Evolutionary conservation across 176 grass and related monocot species (phyloP), one percentile per base, ranked within the genome.

Genomic region (Juncus effusus): DNA sequence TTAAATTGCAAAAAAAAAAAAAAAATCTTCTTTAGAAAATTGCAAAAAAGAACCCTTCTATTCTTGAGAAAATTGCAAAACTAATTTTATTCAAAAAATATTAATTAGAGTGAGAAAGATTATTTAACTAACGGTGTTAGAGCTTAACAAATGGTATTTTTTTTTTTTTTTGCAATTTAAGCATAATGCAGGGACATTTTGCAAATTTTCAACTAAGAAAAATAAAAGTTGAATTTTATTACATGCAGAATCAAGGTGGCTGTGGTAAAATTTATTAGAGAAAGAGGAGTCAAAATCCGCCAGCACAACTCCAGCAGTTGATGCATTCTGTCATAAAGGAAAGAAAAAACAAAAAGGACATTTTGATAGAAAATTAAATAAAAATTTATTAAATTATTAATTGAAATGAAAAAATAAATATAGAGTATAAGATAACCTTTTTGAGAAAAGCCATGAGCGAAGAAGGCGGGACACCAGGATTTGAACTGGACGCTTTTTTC

Each of bases 381-480:
- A 56, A 51, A 61, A 11, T 61, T 45, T 7, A 28, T 15, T 56
- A 28, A 55, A 54, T 50, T 41, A 75, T 38, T 3, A 52, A 47
- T 12, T 28, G 64, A 58, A 28, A 47, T 55, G 1, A 65, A 63
- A 67, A 59, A 63, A 3, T 4, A 13, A 55, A 42, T 42, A 37
- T 49, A 67, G 58, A 77, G 59, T 61, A 79, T 60, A 65, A 15
- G 28, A 56, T 13, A 74, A 99, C 94, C 94, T 89, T 99, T 74
- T 85, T 86, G 36, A 92, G 58, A 74, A 99, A 93, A 3, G 94
- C 38, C 80, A 87, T 87, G 58, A 99, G 67, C 64, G 94, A 99
- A 65, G 94, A 93, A 80, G 94, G 94, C 61, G 94, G 94, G 51
- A 99, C 75, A 73, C 88, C 94, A 80, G 88, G 94, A 84, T 99